Evolutionary conservation across 352 stramenopile species (phyloP).

Genomic region (Globisporangium carolinianum): DNA sequence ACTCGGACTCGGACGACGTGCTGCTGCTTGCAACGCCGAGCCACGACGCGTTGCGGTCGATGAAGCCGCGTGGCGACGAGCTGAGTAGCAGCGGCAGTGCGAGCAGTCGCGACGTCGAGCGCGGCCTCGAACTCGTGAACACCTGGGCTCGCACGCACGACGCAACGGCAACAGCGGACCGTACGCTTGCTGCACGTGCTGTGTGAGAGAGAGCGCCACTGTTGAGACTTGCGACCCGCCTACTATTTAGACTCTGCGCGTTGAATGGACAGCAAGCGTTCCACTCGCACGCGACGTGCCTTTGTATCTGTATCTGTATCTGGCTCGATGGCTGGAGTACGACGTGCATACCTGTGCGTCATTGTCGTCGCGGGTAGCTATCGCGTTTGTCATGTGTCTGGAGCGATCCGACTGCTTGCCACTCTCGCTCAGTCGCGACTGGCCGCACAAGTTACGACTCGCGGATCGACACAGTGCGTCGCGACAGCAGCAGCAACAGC

Average conservation of each 20-base stretch:
- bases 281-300: not conserved
- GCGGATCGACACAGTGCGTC: too few species aligned
- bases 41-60: slow-evolving; percentile 19
- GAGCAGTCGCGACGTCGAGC: slow-evolving; percentile 37
- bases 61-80: slow-evolving; percentile 24
- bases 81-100: slow-evolving; percentile 8
- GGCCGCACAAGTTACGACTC: too few species aligned
- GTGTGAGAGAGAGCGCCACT: too few species aligned
- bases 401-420: too few species aligned
- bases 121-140: slow-evolving; percentile 64
- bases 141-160: slow-evolving; percentile 29
- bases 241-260: slow-evolving; percentile 3
- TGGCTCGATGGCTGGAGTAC: not conserved
- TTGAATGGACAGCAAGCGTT: not conserved
- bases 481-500: too few species aligned
- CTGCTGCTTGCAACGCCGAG: slow-evolving; percentile 11
- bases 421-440: too few species aligned
- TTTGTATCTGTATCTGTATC: not conserved
- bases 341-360: too few species aligned
- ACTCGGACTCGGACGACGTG: slow-evolving; percentile 52
- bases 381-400: too few species aligned
- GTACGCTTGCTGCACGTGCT: not conserved
- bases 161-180: not conserved
- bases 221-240: too few species aligned
- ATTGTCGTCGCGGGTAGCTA: too few species aligned